A percentile compares a stretch with the other conserved stretches of the same genome.
phyloP scores from a whole-genome alignment of 2,329 filamentous ascomycete species.

The Monilinia fructicola region DNA sequence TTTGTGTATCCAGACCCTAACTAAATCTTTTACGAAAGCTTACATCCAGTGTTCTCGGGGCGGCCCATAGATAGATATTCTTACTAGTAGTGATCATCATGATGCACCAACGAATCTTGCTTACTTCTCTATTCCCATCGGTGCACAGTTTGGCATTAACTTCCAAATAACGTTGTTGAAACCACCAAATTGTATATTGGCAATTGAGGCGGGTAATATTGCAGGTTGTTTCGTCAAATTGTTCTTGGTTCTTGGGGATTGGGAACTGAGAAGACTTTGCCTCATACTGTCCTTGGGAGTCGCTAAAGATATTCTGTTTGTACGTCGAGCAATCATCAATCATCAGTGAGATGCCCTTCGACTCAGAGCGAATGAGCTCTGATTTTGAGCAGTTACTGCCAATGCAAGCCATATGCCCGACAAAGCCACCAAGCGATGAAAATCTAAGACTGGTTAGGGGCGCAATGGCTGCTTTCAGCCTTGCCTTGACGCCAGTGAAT shows the following conservation, averaged over 20 bases:
- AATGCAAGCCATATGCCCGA: conserved; percentile 10
- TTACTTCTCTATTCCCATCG: not conserved
- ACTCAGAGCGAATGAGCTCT: too few relatives aligned
- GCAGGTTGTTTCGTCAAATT: not conserved
- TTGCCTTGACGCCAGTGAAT: conserved; percentile 19
- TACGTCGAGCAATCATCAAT: not conserved
- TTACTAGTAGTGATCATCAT: too few relatives aligned
- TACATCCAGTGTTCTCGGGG: not conserved
- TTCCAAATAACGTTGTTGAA: conserved; percentile 6
- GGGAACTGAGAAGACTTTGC: not conserved
- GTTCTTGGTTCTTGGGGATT: conserved; percentile 14
- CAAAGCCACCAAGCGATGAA: conserved; percentile 17
- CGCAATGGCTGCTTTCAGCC: conserved; percentile 19
- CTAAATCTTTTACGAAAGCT: not conserved
- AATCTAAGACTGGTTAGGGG: conserved; percentile 3
- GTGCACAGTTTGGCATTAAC: not conserved
- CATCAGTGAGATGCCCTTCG: too few relatives aligned
- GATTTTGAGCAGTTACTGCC: not conserved
- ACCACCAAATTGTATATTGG: not conserved
- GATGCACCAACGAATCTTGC: not conserved
- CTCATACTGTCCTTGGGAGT: not conserved
- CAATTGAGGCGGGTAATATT: conserved; percentile 1
- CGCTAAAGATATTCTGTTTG: not conserved
- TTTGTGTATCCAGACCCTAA: not conserved
- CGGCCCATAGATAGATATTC: not conserved